Conservation (phyloP, 495 filamentous ascomycete genomes). For the Massariosphaeria phaeospora region DNA sequence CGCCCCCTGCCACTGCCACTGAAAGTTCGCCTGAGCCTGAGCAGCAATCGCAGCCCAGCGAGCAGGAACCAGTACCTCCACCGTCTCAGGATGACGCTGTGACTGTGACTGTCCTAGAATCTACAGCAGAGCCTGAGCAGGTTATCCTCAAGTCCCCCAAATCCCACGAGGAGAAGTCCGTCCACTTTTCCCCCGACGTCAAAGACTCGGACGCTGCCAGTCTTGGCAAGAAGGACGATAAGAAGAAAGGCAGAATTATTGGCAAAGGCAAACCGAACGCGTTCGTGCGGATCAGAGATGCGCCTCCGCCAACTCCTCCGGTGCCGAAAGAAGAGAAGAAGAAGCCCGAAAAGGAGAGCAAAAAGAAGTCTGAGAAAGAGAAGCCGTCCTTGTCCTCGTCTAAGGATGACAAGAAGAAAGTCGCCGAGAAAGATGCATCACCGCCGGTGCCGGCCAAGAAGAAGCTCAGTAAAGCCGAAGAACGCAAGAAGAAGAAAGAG, state of each 20-base stretch:
- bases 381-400: background rate
- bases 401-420: slow-evolving; percentile 22
- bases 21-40: background rate
- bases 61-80: background rate
- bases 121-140: slow-evolving; percentile 23
- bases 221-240: slow-evolving; percentile 16
- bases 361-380: slow-evolving; percentile 3
- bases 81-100: too few species aligned
- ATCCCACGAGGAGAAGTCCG: slow-evolving; percentile 16
- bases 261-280: slow-evolving; percentile 23
- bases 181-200: slow-evolving; percentile 28
- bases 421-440: slow-evolving; percentile 3
- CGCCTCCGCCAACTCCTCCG: slow-evolving; percentile 10
- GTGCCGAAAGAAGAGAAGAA: slow-evolving; percentile 18
- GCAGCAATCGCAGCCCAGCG: background rate
- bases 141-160: slow-evolving; percentile 7
- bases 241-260: slow-evolving; percentile 12
- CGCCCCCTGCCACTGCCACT: background rate
- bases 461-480: slow-evolving; percentile 25
- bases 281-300: slow-evolving; percentile 20
- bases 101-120: too few species aligned
- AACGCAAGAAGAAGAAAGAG: slow-evolving; percentile 26
- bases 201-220: slow-evolving; percentile 20
- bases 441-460: slow-evolving; percentile 15
- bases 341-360: slow-evolving; percentile 5